phyloP scores from a whole-genome alignment of 495 filamentous ascomycete genomes.

The Sabuloglossum arenarium region DNA sequence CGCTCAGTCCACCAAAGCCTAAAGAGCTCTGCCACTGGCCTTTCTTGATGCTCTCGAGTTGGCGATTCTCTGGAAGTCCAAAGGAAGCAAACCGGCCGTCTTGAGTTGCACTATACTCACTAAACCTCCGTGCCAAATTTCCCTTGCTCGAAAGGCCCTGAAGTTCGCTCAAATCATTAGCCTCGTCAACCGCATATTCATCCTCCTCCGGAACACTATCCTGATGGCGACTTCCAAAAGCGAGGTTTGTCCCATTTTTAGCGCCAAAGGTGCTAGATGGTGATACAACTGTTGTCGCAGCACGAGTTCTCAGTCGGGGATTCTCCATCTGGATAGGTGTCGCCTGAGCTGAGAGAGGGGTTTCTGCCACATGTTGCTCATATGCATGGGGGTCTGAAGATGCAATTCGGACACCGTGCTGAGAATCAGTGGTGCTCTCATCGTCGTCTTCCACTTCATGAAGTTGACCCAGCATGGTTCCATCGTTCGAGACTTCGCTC shows the following conservation, averaged over 20 bases:
- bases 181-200: constrained; percentile 48
- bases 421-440: constrained; percentile 46
- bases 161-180: constrained; percentile 40
- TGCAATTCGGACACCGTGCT: constrained; percentile 33
- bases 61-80: constrained; percentile 43
- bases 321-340: constrained; percentile 12
- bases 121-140: constrained; percentile 30
- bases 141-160: constrained; percentile 24
- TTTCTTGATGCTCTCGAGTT: constrained; percentile 58
- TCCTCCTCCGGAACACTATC: constrained; percentile 47
- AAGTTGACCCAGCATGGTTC: constrained; percentile 49
- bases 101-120: constrained; percentile 36
- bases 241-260: constrained; percentile 20
- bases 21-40: constrained; percentile 77
- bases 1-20: constrained; percentile 48
- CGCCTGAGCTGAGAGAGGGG: constrained; percentile 45
- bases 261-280: not conserved
- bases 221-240: constrained; percentile 38
- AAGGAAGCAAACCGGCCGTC: constrained; percentile 34
- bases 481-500: constrained; percentile 55
- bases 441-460: constrained; percentile 71
- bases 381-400: constrained; percentile 44
- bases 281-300: not conserved
- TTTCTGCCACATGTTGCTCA: constrained; percentile 52
- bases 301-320: constrained; percentile 33